Percentiles rank a stretch among this genome's conserved stretches.
Conservation (phyloP, 495 filamentous ascomycete species). For the Penicillium lividum region DNA sequence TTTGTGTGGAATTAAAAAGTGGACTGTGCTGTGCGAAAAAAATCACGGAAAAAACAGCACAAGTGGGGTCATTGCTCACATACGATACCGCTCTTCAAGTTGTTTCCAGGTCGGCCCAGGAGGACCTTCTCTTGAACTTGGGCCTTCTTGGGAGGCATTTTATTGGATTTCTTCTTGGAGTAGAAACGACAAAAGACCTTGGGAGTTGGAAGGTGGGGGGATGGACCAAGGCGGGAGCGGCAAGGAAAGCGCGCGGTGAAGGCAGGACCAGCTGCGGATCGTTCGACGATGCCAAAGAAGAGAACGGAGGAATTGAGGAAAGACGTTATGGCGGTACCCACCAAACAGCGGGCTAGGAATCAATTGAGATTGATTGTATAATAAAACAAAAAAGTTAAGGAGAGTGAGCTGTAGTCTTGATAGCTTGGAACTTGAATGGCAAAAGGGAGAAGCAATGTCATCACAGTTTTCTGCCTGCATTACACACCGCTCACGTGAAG, state of each 20-base stretch:
- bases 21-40: conserved; percentile 39
- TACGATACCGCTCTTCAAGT: conserved; percentile 99
- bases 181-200: conserved; percentile 38
- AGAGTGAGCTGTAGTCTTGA: conserved; percentile 6
- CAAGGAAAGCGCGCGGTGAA: conserved; percentile 32
- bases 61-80: conserved; percentile 56
- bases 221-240: conserved; percentile 34
- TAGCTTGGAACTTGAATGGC: conserved; percentile 1
- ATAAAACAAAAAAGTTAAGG: conserved; percentile 11
- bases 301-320: conserved; percentile 30
- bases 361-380: conserved; percentile 14
- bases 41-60: conserved; percentile 26
- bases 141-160: conserved; percentile 59
- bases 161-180: conserved; percentile 50
- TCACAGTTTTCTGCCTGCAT: conserved; percentile 32
- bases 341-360: conserved; percentile 26
- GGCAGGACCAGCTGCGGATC: conserved; percentile 55
- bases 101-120: conserved; percentile 95
- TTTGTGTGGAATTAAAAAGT: conserved; percentile 38
- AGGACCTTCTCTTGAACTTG: conserved; percentile 57
- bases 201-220: conserved; percentile 33
- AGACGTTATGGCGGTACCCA: conserved; percentile 46
- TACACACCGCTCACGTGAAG: conserved; percentile 32
- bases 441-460: conserved; percentile 14
- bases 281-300: conserved; percentile 37